Conservation (phyloP, 139 green algal genomes). For the Chlorella ohadii region DNA sequence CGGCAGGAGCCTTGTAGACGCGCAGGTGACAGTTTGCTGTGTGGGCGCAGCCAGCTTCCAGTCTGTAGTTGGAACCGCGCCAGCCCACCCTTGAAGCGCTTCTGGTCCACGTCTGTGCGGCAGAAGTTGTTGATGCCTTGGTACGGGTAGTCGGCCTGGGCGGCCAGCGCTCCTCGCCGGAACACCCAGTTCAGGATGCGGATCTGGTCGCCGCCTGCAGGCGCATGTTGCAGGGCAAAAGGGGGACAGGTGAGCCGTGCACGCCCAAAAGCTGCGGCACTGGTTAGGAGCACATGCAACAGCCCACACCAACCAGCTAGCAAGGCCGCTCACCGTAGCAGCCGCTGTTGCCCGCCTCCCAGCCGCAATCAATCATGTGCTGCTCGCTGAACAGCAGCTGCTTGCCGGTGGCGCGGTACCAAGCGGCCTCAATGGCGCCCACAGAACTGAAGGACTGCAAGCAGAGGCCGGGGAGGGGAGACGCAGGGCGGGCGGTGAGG, state of each 20-base stretch:
- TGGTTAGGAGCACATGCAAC: not conserved
- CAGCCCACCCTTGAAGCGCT: slow-evolving; percentile 35
- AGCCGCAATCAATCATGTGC: slow-evolving; percentile 69
- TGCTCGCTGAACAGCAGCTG: slow-evolving; percentile 66
- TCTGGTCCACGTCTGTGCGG: slow-evolving; percentile 9
- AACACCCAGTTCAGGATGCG: slow-evolving; percentile 54
- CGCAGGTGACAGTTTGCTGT: too few relatives aligned
- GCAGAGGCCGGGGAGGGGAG: not conserved
- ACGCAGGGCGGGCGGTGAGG: not conserved
- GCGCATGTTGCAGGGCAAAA: not conserved
- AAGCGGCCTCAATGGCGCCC: slow-evolving; percentile 56
- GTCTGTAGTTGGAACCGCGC: too few relatives aligned
- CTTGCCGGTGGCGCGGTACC: slow-evolving; percentile 50
- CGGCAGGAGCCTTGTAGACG: too few relatives aligned
- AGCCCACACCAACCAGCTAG: too few relatives aligned
- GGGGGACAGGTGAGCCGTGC: not conserved
- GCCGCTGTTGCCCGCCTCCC: slow-evolving; percentile 52
- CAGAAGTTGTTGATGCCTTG: slow-evolving; percentile 61
- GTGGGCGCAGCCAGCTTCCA: too few relatives aligned
- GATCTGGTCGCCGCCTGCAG: slow-evolving; percentile 43
- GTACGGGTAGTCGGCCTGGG: slow-evolving; percentile 63
- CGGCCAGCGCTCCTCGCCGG: slow-evolving; percentile 27
- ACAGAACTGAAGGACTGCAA: slow-evolving; percentile 53
- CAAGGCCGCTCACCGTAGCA: slow-evolving; percentile 50
- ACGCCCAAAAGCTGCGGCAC: not conserved